Evolutionary conservation across 1,284 basidiomycete species (phyloP).

Genomic region (Ceratorhiza oryzae-sativae): DNA sequence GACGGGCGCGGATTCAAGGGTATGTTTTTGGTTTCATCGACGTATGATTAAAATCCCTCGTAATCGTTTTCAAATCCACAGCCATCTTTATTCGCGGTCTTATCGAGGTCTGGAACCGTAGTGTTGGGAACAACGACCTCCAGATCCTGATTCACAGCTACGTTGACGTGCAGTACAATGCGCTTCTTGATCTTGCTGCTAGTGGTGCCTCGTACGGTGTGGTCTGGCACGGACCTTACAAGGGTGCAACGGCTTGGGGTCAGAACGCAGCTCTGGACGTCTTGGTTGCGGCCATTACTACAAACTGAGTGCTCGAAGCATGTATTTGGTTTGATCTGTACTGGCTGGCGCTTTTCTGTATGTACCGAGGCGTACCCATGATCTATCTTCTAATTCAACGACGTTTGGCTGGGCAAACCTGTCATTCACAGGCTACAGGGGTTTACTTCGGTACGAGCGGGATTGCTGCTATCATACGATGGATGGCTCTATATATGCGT

Average conservation of each 20-base stretch:
- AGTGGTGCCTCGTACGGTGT: slow-evolving; percentile 32
- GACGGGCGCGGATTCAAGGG: slow-evolving; percentile 62
- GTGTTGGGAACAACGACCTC: slow-evolving; percentile 16
- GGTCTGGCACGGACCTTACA: slow-evolving; percentile 32
- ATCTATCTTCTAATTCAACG: neutral
- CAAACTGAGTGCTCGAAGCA: neutral
- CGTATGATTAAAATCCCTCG: neutral
- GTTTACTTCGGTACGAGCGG: too few relatives aligned
- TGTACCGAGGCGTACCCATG: neutral
- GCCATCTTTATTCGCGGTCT: slow-evolving; percentile 26
- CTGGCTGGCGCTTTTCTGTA: neutral
- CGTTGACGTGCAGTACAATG: slow-evolving; percentile 36
- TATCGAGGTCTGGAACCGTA: slow-evolving; percentile 20
- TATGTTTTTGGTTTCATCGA: slow-evolving; percentile 40
- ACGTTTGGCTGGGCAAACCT: too few relatives aligned
- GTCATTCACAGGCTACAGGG: too few relatives aligned
- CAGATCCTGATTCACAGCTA: slow-evolving; percentile 34
- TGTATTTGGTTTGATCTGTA: neutral
- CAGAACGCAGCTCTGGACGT: slow-evolving; percentile 30
- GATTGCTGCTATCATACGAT: too few relatives aligned
- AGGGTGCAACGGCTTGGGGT: slow-evolving; percentile 20
- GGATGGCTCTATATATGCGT: too few relatives aligned
- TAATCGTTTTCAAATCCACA: slow-evolving; percentile 40
- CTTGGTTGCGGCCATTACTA: slow-evolving; percentile 17
- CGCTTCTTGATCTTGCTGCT: slow-evolving; percentile 22